phyloP scores from a whole-genome alignment of 2,329 filamentous ascomycete genomes.

The Fonsecaea monophora region DNA sequence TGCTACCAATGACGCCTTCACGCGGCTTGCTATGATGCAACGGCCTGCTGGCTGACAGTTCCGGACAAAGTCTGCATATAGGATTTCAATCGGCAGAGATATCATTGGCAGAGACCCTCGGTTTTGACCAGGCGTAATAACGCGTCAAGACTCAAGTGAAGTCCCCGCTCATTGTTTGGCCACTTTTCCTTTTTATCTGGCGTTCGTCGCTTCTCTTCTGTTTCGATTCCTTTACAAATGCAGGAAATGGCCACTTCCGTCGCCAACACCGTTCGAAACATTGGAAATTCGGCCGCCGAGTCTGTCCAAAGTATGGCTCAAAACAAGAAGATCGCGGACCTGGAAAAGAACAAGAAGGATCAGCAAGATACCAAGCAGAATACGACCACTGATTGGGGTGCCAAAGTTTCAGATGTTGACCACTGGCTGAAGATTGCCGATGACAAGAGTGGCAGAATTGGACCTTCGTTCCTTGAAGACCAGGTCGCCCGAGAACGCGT shows the following conservation, averaged over 20 bases:
- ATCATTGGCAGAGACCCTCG: constrained; percentile 10
- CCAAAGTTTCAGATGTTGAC: constrained; percentile 75
- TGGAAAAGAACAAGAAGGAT: constrained; percentile 60
- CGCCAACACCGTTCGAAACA: constrained; percentile 24
- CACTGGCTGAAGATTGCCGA: constrained; percentile 74
- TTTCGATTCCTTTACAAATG: constrained; percentile 4
- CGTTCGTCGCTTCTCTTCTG: constrained; percentile 10
- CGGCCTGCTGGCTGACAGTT: constrained; percentile 1
- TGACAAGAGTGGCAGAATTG: constrained; percentile 62
- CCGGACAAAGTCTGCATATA: constrained; percentile 2
- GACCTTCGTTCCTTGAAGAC: constrained; percentile 75
- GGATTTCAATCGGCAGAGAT: constrained; percentile 14
- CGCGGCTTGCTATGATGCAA: constrained; percentile 8
- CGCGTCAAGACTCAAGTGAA: constrained; percentile 8
- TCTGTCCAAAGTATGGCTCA: constrained; percentile 28
- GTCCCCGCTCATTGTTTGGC: constrained; percentile 11
- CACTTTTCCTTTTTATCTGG: constrained; percentile 24
- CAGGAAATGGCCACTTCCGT: constrained; percentile 30
- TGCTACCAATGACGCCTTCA: constrained; percentile 8
- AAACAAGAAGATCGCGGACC: constrained; percentile 52
- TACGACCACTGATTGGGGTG: constrained; percentile 79
- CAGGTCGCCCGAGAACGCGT: constrained; percentile 76
- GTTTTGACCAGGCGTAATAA: constrained; percentile 5
- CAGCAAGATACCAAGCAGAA: constrained; percentile 60
- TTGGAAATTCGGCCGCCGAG: constrained; percentile 28